Percentiles rank a stretch among this genome's conserved stretches.
phyloP scores from a whole-genome alignment of 257 asterid genomes.

The Jacaranda mimosifolia region DNA sequence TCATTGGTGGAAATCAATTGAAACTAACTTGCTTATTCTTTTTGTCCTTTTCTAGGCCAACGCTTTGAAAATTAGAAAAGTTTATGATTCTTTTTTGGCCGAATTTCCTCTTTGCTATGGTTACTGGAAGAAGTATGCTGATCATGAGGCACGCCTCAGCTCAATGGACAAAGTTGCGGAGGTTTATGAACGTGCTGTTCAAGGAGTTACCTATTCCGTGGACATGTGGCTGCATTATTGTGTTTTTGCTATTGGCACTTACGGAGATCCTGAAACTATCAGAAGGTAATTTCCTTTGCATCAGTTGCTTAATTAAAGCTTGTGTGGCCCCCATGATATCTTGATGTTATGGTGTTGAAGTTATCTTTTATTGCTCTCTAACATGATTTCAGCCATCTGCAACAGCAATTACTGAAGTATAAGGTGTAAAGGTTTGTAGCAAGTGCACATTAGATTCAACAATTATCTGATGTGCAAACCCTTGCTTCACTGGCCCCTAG shows the following conservation, averaged over 20 bases:
- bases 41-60: constrained; percentile 58
- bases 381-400: constrained; percentile 72
- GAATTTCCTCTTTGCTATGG: constrained; percentile 99
- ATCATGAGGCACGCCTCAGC: constrained; percentile 93
- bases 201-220: constrained; percentile 97
- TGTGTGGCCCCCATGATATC: constrained; percentile 43
- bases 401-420: constrained; percentile 67
- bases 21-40: background rate
- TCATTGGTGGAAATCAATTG: background rate
- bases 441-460: constrained; percentile 56
- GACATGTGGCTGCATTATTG: constrained; percentile 99
- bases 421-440: constrained; percentile 74
- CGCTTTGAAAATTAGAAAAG: constrained; percentile 79
- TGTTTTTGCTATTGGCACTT: constrained; percentile 82
- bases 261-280: constrained; percentile 87
- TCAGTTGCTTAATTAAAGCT: constrained; percentile 38
- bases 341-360: constrained; percentile 49
- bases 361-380: constrained; percentile 59
- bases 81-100: constrained; percentile 87
- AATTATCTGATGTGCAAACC: constrained; percentile 62
- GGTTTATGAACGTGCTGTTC: constrained; percentile 95
- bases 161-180: constrained; percentile 88
- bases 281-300: constrained; percentile 71
- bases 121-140: constrained; percentile 99
- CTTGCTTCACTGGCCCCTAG: constrained; percentile 52